Base-by-base conservation (phyloP, 768 basidiomycete species). In the Mrakia frigida region DNA sequence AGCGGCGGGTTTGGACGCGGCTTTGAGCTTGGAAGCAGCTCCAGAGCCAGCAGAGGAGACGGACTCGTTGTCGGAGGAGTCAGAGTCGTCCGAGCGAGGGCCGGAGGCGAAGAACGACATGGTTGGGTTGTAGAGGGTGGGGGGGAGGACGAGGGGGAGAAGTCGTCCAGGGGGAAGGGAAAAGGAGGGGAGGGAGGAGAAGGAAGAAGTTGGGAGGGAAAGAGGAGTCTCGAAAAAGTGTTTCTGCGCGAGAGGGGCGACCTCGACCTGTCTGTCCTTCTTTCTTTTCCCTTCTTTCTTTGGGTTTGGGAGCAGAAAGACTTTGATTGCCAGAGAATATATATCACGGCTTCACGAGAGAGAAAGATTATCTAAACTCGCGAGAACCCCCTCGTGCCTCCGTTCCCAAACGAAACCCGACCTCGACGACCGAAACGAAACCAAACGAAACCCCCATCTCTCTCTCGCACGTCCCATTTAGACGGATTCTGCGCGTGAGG, bases 61-160 rank as follows among this genome's bases (percentile, higher is more conserved):
- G 31, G 76, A 76, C 39, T 53, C 56, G 72, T 70, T 60, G 71
- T 73, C 71, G 33, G 60, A 61, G n/a, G 75, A 76, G 70, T 77
- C 76, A 28, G 70, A 73, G 71, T 77, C 76, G 76, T 75, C 74
- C 6, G 76, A 77, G 5, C 70, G 59, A 4, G 76, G 61, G 13
- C 70, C 76, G 28, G 76, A 77, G 65, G 70, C 71, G 33, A 77
- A 77, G 76, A 77, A 77, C 21, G 76, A 77, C 76, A 77, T 77
- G 68, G 25, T 56, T n/a, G n/a, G 59, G 28, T 28, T 2, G 37
- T 28, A 4, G 25, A 28, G 41, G 68, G 25, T 50, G 37, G 69
- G n/a, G 35, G 41, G 3, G 37, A 23, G 43, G 13, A 31, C 31
- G 70, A 71, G 28, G 65, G 60, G 70, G 33, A 53, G 70, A n/a